These are phyloP conservation scores for Penicillium sp. DNA, from an alignment of 2,329 filamentous ascomycete species.

Conservation along the genomic window DNA sequence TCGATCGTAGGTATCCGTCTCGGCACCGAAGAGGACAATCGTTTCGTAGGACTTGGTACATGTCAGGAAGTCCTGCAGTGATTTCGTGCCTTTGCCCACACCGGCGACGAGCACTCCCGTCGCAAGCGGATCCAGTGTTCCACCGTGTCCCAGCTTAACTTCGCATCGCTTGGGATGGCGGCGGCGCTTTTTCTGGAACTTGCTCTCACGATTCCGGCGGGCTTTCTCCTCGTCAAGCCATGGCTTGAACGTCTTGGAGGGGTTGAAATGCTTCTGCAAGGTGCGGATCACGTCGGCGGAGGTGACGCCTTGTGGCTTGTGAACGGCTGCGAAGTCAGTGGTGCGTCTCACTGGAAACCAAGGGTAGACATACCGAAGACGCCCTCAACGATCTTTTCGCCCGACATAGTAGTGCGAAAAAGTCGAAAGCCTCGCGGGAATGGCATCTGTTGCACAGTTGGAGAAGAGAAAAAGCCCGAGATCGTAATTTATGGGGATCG, in stretches of 20 bases:
- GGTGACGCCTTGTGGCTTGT: slow-evolving; percentile 83
- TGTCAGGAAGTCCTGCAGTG: slow-evolving; percentile 71
- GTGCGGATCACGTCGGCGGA: slow-evolving; percentile 90
- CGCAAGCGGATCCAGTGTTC: slow-evolving; percentile 89
- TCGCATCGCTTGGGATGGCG: slow-evolving; percentile 59
- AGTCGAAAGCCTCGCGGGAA: slow-evolving; percentile 28
- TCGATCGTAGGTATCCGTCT: slow-evolving; percentile 88
- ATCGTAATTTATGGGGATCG: slow-evolving; percentile 12
- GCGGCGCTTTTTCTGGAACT: slow-evolving; percentile 60
- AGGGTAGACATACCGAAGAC: slow-evolving; percentile 54
- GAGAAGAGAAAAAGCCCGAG: slow-evolving; percentile 9
- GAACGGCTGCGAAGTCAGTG: slow-evolving; percentile 64
- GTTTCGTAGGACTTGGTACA: slow-evolving; percentile 95
- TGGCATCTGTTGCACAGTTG: slow-evolving; percentile 27
- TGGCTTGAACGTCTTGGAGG: slow-evolving; percentile 74
- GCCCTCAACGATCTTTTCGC: slow-evolving; percentile 58
- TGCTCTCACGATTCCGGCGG: slow-evolving; percentile 56
- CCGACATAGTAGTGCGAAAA: slow-evolving; percentile 40
- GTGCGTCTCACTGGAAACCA: neutral
- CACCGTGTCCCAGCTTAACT: slow-evolving; percentile 94
- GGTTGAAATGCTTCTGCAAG: slow-evolving; percentile 79
- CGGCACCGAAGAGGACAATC: slow-evolving; percentile 82
- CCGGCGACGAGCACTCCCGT: slow-evolving; percentile 90
- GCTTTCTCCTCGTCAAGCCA: slow-evolving; percentile 66
- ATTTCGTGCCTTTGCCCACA: slow-evolving; percentile 83